Evolutionary conservation across 129 eudicot genomes (phyloP).

Genomic region (Tagetes erecta): DNA sequence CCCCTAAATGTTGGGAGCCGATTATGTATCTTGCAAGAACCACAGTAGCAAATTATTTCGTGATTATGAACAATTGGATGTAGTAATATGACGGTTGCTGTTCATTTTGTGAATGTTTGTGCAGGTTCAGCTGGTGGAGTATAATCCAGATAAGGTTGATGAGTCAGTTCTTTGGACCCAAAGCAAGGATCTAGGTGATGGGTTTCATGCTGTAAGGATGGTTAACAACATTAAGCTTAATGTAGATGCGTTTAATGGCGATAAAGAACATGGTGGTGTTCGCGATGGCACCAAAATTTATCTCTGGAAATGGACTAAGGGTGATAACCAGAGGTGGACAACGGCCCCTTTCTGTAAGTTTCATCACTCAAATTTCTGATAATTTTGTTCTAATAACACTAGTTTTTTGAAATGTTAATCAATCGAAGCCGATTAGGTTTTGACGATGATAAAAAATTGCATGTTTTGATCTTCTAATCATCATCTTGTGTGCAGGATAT

Average conservation of each 20-base stretch:
- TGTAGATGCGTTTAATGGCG: conserved; percentile 71
- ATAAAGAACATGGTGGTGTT: conserved; percentile 76
- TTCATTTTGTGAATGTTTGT: not conserved
- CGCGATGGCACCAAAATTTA: conserved; percentile 66
- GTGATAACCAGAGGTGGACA: conserved; percentile 88
- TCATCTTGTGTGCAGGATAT: conserved; percentile 23
- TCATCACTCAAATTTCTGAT: conserved; percentile 2
- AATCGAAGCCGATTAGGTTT: not conserved
- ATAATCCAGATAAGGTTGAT: conserved; percentile 65
- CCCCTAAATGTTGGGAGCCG: too few species aligned
- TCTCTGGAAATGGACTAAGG: conserved; percentile 70
- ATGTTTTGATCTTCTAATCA: not conserved
- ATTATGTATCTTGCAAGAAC: too few species aligned
- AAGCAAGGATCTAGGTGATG: conserved; percentile 80
- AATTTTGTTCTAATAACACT: not conserved
- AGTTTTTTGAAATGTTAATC: not conserved
- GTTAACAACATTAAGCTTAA: conserved; percentile 72
- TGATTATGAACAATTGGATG: not conserved
- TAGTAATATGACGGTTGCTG: not conserved
- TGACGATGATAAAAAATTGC: not conserved
- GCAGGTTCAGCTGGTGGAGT: conserved; percentile 80
- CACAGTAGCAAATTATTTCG: not conserved
- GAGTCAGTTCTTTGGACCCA: conserved; percentile 85
- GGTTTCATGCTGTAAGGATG: conserved; percentile 77
- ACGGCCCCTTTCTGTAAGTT: conserved; percentile 67